These are phyloP conservation scores for Multifurca ochricompacta DNA, from an alignment of 768 basidiomycete species.

Conservation along the genomic window DNA sequence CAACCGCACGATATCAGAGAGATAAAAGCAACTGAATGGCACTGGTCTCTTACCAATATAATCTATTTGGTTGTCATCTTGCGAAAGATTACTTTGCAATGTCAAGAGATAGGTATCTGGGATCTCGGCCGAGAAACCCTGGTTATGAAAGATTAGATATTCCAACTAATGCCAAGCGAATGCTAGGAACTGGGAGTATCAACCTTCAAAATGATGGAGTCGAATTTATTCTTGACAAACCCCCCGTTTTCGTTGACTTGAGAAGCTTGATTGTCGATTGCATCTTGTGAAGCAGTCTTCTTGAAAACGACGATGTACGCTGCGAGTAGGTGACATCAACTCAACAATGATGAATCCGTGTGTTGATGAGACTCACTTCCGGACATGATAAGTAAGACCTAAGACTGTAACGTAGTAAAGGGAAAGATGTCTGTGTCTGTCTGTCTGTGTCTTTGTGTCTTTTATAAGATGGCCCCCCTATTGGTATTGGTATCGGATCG, in stretches of 20 bases:
- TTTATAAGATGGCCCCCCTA: no score
- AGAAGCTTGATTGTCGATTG: constrained; percentile 35
- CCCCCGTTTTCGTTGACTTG: constrained; percentile 38
- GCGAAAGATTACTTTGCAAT: constrained; percentile 29
- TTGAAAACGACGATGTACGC: constrained; percentile 55
- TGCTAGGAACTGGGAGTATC: background rate
- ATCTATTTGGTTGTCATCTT: constrained; percentile 29
- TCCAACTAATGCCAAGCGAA: background rate
- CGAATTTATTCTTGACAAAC: constrained; percentile 35
- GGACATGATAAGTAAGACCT: constrained; percentile 16
- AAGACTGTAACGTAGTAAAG: no score
- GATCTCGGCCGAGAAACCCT: constrained; percentile 41
- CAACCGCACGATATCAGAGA: background rate
- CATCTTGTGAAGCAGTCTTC: constrained; percentile 32
- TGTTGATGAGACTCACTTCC: constrained; percentile 16
- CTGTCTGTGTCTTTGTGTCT: no score
- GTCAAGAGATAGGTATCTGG: constrained; percentile 27
- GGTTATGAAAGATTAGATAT: background rate
- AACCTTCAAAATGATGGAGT: constrained; percentile 24
- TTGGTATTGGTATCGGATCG: no score
- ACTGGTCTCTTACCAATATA: constrained; percentile 38
- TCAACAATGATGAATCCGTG: background rate
- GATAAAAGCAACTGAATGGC: background rate
- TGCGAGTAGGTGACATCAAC: constrained; percentile 25
- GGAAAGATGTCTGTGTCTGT: no score